Evolutionary conservation across 1,139 yeast species (phyloP), one percentile per base, ranked within the genome.

Genomic region (Pichia sp.): DNA sequence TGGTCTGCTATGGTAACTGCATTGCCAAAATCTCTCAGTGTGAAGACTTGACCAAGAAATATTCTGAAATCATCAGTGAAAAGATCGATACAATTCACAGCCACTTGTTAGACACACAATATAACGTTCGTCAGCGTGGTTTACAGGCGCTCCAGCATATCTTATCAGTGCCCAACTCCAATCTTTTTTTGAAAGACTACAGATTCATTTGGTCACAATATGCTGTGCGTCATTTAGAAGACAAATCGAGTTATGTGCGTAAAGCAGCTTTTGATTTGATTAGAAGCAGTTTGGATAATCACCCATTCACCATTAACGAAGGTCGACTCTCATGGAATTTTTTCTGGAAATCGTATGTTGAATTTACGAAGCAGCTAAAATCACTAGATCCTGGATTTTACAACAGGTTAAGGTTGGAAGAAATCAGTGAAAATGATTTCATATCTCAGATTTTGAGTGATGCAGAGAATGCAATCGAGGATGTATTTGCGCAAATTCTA

Each of bases 1-100:
- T 90, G 27, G 97, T 90, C 59, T 78, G 94, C 0, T 83, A 92
- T 58, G 96, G 96, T 9, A 85, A 85, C 54, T 81, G 88, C 43
- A 77, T 86, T 2, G 71, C 77, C 4, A 71, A 69, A 45, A 60
- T 79, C 16, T 64, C 73, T 9, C 61, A 61, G 27, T 80, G 80
- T 48, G 71, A 73, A 23, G 80, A 73, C 44, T 76, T 72, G 26
- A 58, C 68, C 11, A 77, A 73, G 38, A 69, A 73, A 46, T 71
- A 75, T 52, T 66, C 65, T 43, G 68, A 71, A 27, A 86, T 79
- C 52, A 72, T 83, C 1, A 75, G 77, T 32, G 77, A 78, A 2
- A 69, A 87, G 36, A 62, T 90, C 36, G 92, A 84, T 49, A 64
- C 88, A 28, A 64, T 90, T 23, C 85, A 85, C 53, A 92, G 84